Evolutionary conservation across 2,329 filamentous ascomycete genomes (phyloP), one percentile per base, ranked within the genome.

Genomic region (Juglanconis oblonga): DNA sequence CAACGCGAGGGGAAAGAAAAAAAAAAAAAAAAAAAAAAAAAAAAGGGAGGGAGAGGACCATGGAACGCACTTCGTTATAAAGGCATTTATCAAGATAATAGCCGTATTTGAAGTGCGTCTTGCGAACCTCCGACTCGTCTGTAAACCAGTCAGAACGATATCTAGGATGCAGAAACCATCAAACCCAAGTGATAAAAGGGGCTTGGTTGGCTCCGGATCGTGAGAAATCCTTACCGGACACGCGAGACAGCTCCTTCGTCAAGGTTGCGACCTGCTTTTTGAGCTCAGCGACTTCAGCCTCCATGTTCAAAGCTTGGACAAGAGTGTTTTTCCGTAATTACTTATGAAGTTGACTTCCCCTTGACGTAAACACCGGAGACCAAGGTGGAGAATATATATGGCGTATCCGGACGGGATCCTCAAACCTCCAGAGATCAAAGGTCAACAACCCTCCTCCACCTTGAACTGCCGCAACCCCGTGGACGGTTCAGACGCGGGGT

Each of bases 1-100:
- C 24, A 24, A 24, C 24, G 24, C 24, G 24, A 24, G n/a, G n/a
- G n/a, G n/a, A n/a, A n/a, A n/a, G n/a, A n/a, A n/a, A n/a, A n/a
- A n/a, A n/a, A n/a, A n/a, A n/a, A n/a, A n/a, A n/a, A n/a, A n/a
- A n/a, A n/a, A n/a, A n/a, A n/a, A 9, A 35, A 32, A 4, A 35
- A 32, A 9, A 2, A 13, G 50, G 8, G 8, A 17, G 14, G 33
- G 3, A 11, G 2, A 6, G 17, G 45, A 42, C 5, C 7, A 24
- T 17, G 45, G 31, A 32, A 44, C 61, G 51, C 56, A 78, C 80
- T 72, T 84, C 80, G 63, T 82, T 77, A 70, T 84, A 85, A 1
- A 85, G 73, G 62, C 81, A 85, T 64, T 85, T 85, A 71, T 85
- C 82, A 32, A 85, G 73, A 67, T 84, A 85, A 69, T 85, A 84